Base-by-base conservation (phyloP, 2,329 filamentous ascomycete genomes). In the Ophiostoma sp. region DNA sequence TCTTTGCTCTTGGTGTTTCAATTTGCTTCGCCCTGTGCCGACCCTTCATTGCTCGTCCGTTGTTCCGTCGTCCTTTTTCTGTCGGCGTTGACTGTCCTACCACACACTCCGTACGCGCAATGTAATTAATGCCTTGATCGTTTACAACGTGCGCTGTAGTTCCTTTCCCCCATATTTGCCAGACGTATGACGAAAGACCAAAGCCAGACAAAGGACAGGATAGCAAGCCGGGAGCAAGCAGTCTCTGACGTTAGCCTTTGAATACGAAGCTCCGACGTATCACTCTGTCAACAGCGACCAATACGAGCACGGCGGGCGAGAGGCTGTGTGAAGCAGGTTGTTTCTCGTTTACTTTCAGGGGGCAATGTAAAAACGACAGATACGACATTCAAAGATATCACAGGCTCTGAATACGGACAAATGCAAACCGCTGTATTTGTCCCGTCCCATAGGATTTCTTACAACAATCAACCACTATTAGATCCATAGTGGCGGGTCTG, bases 71-170 rank as follows among this genome's bases (percentile, higher is more conserved):
- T 27, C 27, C 27, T 27, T 27, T 2, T 27, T 27, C 27, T 27
- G 27, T 27, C 2, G 27, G 27, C 27, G 27, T 12, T 16, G n/a
- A 3, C 44, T 49, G 58, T 62, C 36, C 58, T 62, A 62, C 58
- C 58, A 62, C 38, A 62, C 36, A 62, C 38, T 42, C 38, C 36
- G 58, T 62, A 62, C 58, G 58, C 58, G 58, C n/a, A 62, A 62
- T 62, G 18, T 27, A 27, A 27, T 27, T 27, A 27, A 27, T 27
- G 27, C 27, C 58, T 38, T 38, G 58, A 40, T 62, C 36, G 16
- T 62, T 36, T 40, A 62, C 58, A 62, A 16, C 12, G 58, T 38
- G 16, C 36, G 40, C 9, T 36, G 11, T 41, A 27, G 7, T 8
- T 41, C 58, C 11, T 16, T n/a, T 40, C 41, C 58, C 58, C 58